Percentiles rank a stretch among this genome's conserved stretches.
These are phyloP conservation scores for Sclerotinia borealis DNA, from an alignment of 2,329 filamentous ascomycete genomes.

Conservation along the genomic window DNA sequence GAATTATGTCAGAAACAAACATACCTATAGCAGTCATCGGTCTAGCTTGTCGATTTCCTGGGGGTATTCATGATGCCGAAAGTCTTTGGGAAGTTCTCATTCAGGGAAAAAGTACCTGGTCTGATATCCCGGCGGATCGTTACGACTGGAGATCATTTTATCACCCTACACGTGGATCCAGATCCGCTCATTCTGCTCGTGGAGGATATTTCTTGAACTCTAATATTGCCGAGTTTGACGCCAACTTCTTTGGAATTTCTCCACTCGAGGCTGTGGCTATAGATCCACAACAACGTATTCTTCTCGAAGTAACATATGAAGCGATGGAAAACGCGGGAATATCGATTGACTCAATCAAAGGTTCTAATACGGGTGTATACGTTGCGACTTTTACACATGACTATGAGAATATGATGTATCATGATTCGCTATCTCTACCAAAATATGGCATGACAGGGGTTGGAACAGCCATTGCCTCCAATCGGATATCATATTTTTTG, in stretches of 20 bases:
- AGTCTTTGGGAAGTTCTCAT: slow-evolving; percentile 48
- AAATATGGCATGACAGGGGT: slow-evolving; percentile 27
- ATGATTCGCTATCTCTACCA: slow-evolving; percentile 14
- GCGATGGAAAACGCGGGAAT: slow-evolving; percentile 5
- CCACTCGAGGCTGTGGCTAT: slow-evolving; percentile 3
- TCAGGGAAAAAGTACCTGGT: slow-evolving; percentile 67
- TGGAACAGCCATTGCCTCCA: slow-evolving; percentile 32
- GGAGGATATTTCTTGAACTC: not conserved
- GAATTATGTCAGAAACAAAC: slow-evolving; percentile 25
- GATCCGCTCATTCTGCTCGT: not conserved
- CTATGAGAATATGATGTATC: slow-evolving; percentile 19
- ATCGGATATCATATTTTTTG: slow-evolving; percentile 38
- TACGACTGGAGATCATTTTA: slow-evolving; percentile 31
- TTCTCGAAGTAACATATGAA: slow-evolving; percentile 6
- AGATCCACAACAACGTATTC: slow-evolving; percentile 9
- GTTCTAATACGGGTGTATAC: slow-evolving; percentile 12
- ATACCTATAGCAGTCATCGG: not conserved
- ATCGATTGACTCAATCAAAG: not conserved
- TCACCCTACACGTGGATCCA: not conserved
- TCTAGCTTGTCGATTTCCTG: not conserved
- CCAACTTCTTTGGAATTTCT: not conserved
- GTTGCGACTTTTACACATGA: slow-evolving; percentile 8
- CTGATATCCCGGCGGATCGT: slow-evolving; percentile 52
- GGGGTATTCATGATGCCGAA: not conserved
- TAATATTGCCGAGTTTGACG: not conserved